Evolutionary conservation across 2,329 filamentous ascomycete species (phyloP), one percentile per base, ranked within the genome.

Genomic region (Nothophaeocryptopus gaeumannii): DNA sequence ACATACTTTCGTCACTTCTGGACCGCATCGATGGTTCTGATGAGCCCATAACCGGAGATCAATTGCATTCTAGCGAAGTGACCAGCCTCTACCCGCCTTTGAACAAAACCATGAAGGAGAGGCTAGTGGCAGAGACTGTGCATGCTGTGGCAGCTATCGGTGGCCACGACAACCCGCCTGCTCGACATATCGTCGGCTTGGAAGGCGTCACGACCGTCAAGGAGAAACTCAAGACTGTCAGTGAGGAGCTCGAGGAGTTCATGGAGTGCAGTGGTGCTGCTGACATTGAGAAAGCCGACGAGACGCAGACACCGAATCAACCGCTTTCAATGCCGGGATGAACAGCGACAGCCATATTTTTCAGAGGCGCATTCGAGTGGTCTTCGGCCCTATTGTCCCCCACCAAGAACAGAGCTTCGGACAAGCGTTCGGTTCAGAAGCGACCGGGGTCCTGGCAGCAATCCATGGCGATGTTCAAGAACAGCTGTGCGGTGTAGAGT

Each of bases 201-300:
- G 93, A 97, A 69, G 92, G 89, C 0, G 86, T 92, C 10, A 79
- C 83, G 5, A 88, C 88, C 35, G 92, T 97, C 34, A 95, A 92
- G 68, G 93, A 97, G 72, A 97, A 97, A 72, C 74, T 99, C 48
- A 96, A 95, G 74, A 96, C 90, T 2, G 89, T 96, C 2, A 95
- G 89, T 56, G 91, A 97, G 68, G 93, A 97, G 73, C 74, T 97
- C 49, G 93, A 97, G 69, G 93, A 97, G 60, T 97, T 97, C 70
- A 86, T 96, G 26, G 89, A 95, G 62, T 86, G 90, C 20, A 96
- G 90, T 63, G 78, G 86, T 58, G 85, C 88, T 0, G 90, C 93
- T 12, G 91, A 96, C 67, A 87, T 89, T 47, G 66, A 65, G 30
- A 53, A 49, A 38, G 15, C 45, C n/a, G 56, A 50, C 13, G 56